A percentile compares a stretch with the other conserved stretches of the same genome.
Evolutionary conservation across 305 asterid species (phyloP).

Genomic region (Plantago coronopus): DNA sequence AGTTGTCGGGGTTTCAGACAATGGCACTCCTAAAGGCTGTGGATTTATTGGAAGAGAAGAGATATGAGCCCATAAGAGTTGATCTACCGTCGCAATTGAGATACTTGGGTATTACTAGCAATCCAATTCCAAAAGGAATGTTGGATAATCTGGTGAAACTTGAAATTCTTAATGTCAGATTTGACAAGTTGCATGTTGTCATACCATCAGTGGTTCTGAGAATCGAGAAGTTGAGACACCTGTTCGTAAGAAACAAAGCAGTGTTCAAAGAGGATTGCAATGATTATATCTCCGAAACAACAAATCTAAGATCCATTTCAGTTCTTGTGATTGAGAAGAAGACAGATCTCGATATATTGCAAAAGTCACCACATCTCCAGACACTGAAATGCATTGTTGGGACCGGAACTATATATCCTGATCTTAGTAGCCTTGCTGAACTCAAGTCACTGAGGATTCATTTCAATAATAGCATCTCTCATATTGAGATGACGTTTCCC

Average conservation of each 20-base stretch:
- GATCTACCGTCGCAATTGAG: slow-evolving; percentile 18
- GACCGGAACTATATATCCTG: neutral
- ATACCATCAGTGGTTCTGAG: slow-evolving; percentile 16
- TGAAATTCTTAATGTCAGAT: slow-evolving; percentile 18
- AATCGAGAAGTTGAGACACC: slow-evolving; percentile 24
- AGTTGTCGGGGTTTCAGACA: neutral
- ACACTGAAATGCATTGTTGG: slow-evolving; percentile 1
- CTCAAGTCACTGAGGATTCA: neutral
- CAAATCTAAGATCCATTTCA: slow-evolving; percentile 7
- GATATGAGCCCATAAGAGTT: neutral
- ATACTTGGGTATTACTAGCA: slow-evolving; percentile 18
- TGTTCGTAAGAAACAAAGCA: neutral
- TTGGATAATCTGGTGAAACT: slow-evolving; percentile 24
- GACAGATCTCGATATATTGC: slow-evolving; percentile 12
- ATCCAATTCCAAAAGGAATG: slow-evolving; percentile 11
- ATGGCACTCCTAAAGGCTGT: slow-evolving; percentile 23
- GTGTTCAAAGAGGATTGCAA: neutral
- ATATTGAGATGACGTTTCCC: slow-evolving; percentile 12
- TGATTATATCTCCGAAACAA: neutral
- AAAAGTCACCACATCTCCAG: slow-evolving; percentile 9
- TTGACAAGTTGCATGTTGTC: too few relatives aligned
- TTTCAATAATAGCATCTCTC: neutral
- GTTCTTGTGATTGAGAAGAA: neutral
- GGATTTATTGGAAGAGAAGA: neutral
- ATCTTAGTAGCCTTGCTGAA: neutral